Conservation (phyloP, 768 basidiomycete genomes). For the Leccinum variicolor region DNA sequence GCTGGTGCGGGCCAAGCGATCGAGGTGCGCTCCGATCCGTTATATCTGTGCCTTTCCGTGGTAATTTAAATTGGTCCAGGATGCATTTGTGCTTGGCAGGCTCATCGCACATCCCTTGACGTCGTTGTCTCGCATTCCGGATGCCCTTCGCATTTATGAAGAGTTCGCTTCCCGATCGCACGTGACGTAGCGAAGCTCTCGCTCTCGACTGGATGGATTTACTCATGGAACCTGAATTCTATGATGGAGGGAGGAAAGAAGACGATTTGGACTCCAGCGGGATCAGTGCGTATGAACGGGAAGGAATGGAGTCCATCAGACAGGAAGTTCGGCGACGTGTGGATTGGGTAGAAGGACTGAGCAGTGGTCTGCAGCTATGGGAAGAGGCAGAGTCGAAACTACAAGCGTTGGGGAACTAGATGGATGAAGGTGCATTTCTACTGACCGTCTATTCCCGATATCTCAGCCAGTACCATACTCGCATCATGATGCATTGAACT, state of each 20-base stretch:
- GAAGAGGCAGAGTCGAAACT: slow-evolving; percentile 14
- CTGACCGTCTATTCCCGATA: no score
- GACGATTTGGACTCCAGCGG: slow-evolving; percentile 8
- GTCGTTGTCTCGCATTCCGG: background rate
- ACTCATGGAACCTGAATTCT: slow-evolving; percentile 12
- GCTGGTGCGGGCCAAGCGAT: slow-evolving; percentile 28
- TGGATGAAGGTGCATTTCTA: background rate
- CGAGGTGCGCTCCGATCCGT: slow-evolving; percentile 9
- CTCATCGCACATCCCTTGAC: slow-evolving; percentile 22
- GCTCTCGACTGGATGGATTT: background rate
- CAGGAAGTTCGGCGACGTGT: slow-evolving; percentile 12
- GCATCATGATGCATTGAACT: no score
- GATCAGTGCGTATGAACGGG: slow-evolving; percentile 10
- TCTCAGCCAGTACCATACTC: no score
- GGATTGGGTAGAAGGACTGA: slow-evolving; percentile 12
- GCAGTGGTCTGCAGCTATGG: slow-evolving; percentile 14
- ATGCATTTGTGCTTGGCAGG: slow-evolving; percentile 22
- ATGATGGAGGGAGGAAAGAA: slow-evolving; percentile 17
- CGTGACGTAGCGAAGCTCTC: slow-evolving; percentile 13
- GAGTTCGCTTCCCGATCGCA: slow-evolving; percentile 13
- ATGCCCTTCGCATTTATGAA: slow-evolving; percentile 11
- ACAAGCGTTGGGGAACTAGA: background rate
- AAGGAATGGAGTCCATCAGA: slow-evolving; percentile 17
- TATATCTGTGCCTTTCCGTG: accelerated
- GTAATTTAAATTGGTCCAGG: background rate